Base-by-base conservation (phyloP, 345 rosid genomes). In the Lenwebbia sp. region DNA sequence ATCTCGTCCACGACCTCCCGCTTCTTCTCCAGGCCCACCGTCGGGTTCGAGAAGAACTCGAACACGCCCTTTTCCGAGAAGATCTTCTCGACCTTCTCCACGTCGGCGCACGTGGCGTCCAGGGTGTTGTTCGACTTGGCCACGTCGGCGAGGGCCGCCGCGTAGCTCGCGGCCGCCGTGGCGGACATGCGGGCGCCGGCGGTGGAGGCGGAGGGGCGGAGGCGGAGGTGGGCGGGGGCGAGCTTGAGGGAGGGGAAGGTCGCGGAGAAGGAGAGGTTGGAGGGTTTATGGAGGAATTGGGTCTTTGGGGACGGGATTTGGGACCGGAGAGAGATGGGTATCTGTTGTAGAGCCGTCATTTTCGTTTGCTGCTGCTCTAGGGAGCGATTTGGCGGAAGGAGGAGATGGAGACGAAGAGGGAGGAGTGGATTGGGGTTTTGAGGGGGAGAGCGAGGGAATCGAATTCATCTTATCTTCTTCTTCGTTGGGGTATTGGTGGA, bases 341-440 rank as follows among this genome's bases (percentile, higher is more conserved):
- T 87, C 85, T 92, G 88, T 52, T 91, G 95, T 17, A 96, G 93
- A 83, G 96, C 87, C n/a, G 96, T 96, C 99, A 95, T 94, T 88
- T 87, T 30, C 52, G 37, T 13, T 52, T 33, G 54, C 83, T 2
- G 40, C 47, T n/a, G 52, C 5, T 30, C 21, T 52, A 10, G 83
- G 40, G 13, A 56, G 33, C 2, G 58, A 26, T 17, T 55, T 21
- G 26, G 49, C 9, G 22, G 58, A 2, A 53, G 10, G 54, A 47
- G 86, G 55, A 86, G 33, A 56, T 49, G 49, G 82, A 23, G 88
- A 78, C 51, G 75, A 41, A 28, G 53, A 50, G 50, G 47, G 11
- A 17, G 85, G 25, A 19, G 17, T 6, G 60, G 84, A 83, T 51
- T 83, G 57, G 57, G 56, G 56, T n/a, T n/a, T 82, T 82, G 81